phyloP scores from a whole-genome alignment of 352 stramenopile species.

The Globisporangium parvum region DNA sequence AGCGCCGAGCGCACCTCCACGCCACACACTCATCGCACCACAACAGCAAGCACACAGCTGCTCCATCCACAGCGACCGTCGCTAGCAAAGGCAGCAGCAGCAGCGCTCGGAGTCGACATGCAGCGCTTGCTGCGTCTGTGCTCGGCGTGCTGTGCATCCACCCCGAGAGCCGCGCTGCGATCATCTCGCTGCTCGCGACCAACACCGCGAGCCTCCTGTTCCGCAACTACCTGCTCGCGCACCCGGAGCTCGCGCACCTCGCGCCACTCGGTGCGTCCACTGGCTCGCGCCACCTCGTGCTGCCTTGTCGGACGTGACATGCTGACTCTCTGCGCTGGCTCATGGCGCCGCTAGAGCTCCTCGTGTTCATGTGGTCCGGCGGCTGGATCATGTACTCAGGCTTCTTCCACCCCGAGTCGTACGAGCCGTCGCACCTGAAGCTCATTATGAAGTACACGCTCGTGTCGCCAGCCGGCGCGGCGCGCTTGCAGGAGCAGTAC shows the following conservation, averaged over 20 bases:
- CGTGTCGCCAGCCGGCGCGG: slow-evolving; percentile 24
- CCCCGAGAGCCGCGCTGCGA: slow-evolving; percentile 28
- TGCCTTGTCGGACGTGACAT: background rate
- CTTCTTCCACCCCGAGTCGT: slow-evolving; percentile 57
- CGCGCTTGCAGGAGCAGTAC: slow-evolving; percentile 33
- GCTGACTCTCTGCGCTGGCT: background rate
- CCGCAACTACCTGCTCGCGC: slow-evolving; percentile 15
- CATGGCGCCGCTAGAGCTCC: slow-evolving; percentile 28
- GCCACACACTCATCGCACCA: background rate
- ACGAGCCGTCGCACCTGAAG: slow-evolving; percentile 43
- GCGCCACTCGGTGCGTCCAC: slow-evolving; percentile 19
- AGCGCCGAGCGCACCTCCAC: slow-evolving; percentile 1
- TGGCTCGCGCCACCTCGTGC: background rate
- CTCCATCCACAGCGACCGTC: background rate
- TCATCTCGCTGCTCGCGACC: slow-evolving; percentile 49
- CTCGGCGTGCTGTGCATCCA: slow-evolving; percentile 26
- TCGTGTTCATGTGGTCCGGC: slow-evolving; percentile 38
- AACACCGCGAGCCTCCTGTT: slow-evolving; percentile 38
- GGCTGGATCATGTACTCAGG: slow-evolving; percentile 61
- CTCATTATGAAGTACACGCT: slow-evolving; percentile 62
- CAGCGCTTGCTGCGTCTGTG: slow-evolving; percentile 28
- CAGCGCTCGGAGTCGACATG: slow-evolving; percentile 8
- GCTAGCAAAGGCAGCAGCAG: background rate
- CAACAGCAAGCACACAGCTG: background rate
- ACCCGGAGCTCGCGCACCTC: slow-evolving; percentile 27